Base-by-base conservation (phyloP, 2,329 filamentous ascomycete species). In the Calonectria montana region DNA sequence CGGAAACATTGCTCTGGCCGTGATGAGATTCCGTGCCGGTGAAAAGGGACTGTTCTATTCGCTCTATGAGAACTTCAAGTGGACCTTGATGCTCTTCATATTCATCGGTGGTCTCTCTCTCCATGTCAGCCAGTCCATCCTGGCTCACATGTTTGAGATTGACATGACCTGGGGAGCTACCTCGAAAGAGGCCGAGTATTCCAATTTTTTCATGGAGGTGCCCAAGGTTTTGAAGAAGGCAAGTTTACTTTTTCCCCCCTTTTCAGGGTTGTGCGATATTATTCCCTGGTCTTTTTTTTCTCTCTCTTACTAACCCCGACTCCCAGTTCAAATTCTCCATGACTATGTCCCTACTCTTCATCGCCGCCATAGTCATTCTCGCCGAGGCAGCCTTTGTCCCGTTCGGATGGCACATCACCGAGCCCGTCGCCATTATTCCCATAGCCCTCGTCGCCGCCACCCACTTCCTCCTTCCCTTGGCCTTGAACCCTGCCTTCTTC, bases 151-250 rank as follows among this genome's bases (percentile, higher is more conserved):
- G 90, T 94, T 97, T 81, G 91, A 94, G 84, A 91, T 96, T 80
- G 89, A 97, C 83, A 96, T 97, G 92, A 91, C 90, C 3, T 97
- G 94, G 94, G 94, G 94, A 63, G 91, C 94, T 1, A 97, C 95
- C 0, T 90, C 92, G 47, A 97, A 97, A 84, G 95, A 97, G 85
- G 90, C 91, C 62, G 93, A 95, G 78, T 92, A 93, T 79, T 92
- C 93, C 29, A 94, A 94, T 83, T 97, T 97, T 84, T 96, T 96
- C 84, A 93, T 94, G 72, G 94, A 97, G 81, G 90, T 96, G 21
- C 93, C 93, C 39, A 93, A 93, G 81, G 93, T 97, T 47, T 82
- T 96, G 77, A 93, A 92, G 84, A 92, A 91, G 80, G 94, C 95
- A 83, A 90, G 92, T 82, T 87, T 83, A 77, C 80, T 79, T 84